phyloP scores from a whole-genome alignment of 31 red algal genomes.

The Asparagopsis taxiformis region DNA sequence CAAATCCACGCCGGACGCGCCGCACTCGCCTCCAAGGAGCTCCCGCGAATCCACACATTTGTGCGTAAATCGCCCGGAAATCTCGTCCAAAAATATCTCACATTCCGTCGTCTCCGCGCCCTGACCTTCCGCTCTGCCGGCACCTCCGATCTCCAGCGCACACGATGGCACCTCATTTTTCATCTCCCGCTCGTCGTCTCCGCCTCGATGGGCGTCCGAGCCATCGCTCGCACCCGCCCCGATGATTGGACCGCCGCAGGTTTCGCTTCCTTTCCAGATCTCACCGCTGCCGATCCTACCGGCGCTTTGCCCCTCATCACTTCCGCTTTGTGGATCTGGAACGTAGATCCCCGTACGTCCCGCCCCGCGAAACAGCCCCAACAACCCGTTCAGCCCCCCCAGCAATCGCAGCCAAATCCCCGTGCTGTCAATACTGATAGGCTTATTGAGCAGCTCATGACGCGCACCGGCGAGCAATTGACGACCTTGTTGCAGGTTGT shows the following conservation, averaged over 20 bases:
- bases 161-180: slow-evolving; percentile 29
- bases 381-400: not conserved
- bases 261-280: slow-evolving; percentile 11
- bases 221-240: slow-evolving; percentile 1
- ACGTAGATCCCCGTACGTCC: slow-evolving; percentile 17
- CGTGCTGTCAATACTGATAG: too few relatives aligned
- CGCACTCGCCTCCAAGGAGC: slow-evolving; percentile 23
- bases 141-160: slow-evolving; percentile 32
- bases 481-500: slow-evolving; percentile 30
- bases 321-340: slow-evolving; percentile 44
- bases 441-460: slow-evolving; percentile 13
- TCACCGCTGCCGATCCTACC: slow-evolving; percentile 39
- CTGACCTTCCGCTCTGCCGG: slow-evolving; percentile 42
- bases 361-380: not conserved
- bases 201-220: slow-evolving; percentile 41
- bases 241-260: slow-evolving; percentile 25
- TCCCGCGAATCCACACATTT: slow-evolving; percentile 30
- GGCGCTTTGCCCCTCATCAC: slow-evolving; percentile 29
- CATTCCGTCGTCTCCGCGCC: slow-evolving; percentile 45
- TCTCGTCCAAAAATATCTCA: slow-evolving; percentile 46
- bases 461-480: slow-evolving; percentile 13
- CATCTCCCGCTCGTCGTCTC: slow-evolving; percentile 37
- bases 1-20: slow-evolving; percentile 25
- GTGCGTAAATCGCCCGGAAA: slow-evolving; percentile 37
- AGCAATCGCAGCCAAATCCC: too few relatives aligned